Evolutionary conservation across 2,329 filamentous ascomycete genomes (phyloP).

Genomic region (Amphichorda felina): DNA sequence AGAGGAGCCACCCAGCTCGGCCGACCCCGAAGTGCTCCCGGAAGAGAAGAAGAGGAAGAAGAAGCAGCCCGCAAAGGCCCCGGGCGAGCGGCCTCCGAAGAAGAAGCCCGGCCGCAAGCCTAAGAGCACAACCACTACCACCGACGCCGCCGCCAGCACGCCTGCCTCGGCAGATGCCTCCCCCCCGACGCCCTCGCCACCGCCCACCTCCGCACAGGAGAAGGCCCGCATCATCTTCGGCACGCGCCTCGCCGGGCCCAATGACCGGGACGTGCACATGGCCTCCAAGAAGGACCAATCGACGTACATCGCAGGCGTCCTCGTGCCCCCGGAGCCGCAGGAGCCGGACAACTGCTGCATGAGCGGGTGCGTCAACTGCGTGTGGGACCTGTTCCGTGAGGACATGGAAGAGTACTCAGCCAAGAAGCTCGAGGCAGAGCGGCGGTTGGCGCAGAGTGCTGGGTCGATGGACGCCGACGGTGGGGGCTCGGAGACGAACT

Average conservation of each 20-base stretch:
- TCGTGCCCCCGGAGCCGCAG: slow-evolving; percentile 70
- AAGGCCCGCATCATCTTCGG: slow-evolving; percentile 66
- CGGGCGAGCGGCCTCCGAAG: slow-evolving; percentile 5
- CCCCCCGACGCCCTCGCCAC: slow-evolving; percentile 5
- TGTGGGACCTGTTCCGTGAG: slow-evolving; percentile 86
- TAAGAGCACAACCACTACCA: slow-evolving; percentile 6
- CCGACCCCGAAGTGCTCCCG: slow-evolving; percentile 12
- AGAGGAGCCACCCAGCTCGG: slow-evolving; percentile 29
- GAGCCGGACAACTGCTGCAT: slow-evolving; percentile 99
- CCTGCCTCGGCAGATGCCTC: slow-evolving; percentile 1
- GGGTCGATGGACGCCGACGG: slow-evolving; percentile 70
- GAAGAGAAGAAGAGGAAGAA: slow-evolving; percentile 5
- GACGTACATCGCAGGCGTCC: slow-evolving; percentile 61
- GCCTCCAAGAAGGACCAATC: slow-evolving; percentile 46
- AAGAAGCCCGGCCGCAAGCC: slow-evolving; percentile 17
- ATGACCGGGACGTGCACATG: slow-evolving; percentile 51
- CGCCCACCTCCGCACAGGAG: slow-evolving; percentile 21
- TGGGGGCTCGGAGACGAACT: slow-evolving; percentile 55
- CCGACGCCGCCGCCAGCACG: slow-evolving; percentile 1
- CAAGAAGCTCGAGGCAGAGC: slow-evolving; percentile 51
- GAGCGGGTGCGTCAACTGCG: slow-evolving; percentile 96
- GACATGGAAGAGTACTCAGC: slow-evolving; percentile 83
- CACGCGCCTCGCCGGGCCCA: slow-evolving; percentile 62
- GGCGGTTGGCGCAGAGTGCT: slow-evolving; percentile 26
- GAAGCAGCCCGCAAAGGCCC: background rate